phyloP scores from a whole-genome alignment of 768 basidiomycete species.

The Kwoniella pini region DNA sequence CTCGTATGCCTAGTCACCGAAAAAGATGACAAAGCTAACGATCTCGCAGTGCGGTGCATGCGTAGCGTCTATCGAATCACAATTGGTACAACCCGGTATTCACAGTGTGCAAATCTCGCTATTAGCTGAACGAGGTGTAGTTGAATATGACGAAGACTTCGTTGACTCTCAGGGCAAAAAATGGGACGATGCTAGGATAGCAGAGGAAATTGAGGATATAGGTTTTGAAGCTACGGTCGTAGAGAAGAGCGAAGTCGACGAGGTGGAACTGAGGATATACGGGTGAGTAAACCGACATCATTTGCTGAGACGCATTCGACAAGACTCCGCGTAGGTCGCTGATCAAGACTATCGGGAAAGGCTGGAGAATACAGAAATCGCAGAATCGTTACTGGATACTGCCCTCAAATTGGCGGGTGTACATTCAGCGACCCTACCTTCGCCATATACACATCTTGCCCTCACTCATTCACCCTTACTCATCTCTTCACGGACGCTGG shows the following conservation, averaged over 20 bases:
- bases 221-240: constrained; percentile 54
- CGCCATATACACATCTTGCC: constrained; percentile 41
- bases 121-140: constrained; percentile 86
- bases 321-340: too few species aligned
- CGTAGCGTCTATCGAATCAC: constrained; percentile 53
- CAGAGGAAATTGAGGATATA: constrained; percentile 78
- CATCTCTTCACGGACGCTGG: constrained; percentile 49
- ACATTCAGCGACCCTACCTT: constrained; percentile 34
- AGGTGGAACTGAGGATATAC: constrained; percentile 50
- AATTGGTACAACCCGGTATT: constrained; percentile 75
- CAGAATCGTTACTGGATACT: constrained; percentile 25
- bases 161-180: constrained; percentile 30
- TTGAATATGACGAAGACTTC: constrained; percentile 78
- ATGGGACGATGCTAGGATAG: constrained; percentile 82
- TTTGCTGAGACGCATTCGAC: too few species aligned
- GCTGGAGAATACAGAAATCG: constrained; percentile 37
- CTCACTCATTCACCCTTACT: constrained; percentile 51
- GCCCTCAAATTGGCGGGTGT: constrained; percentile 42
- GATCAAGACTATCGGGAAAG: too few species aligned
- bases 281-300: constrained; percentile 49
- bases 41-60: constrained; percentile 53
- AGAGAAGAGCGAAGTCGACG: constrained; percentile 46
- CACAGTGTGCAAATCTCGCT: constrained; percentile 88
- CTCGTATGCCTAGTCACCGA: not conserved
- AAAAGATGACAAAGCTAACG: constrained; percentile 6